Percentiles rank a stretch among this genome's conserved stretches.
Conservation (phyloP, 2,329 filamentous ascomycete genomes). For the Monosporascus sp. region DNA sequence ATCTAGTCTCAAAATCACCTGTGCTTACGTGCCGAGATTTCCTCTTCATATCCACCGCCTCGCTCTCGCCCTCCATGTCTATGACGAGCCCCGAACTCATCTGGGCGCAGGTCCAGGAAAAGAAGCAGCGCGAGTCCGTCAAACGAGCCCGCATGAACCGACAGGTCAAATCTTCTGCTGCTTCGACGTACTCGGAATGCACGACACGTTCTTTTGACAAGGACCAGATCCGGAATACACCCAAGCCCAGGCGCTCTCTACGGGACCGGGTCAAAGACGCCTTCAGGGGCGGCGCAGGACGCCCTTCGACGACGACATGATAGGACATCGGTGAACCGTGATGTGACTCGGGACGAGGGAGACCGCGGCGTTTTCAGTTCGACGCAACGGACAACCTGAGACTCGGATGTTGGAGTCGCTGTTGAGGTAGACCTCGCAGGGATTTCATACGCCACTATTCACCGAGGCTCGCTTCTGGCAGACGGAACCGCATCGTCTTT, state of each 20-base stretch:
- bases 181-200: constrained; percentile 16
- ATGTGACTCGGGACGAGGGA: too few relatives aligned
- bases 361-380: too few relatives aligned
- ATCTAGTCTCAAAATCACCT: neutral
- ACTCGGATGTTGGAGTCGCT: too few relatives aligned
- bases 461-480: too few relatives aligned
- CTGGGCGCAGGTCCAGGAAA: constrained; percentile 16
- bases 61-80: constrained; percentile 14
- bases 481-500: too few relatives aligned
- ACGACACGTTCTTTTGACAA: constrained; percentile 18
- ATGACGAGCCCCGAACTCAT: constrained; percentile 18
- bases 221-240: constrained; percentile 4
- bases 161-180: constrained; percentile 9
- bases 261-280: constrained; percentile 10
- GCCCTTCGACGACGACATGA: too few relatives aligned
- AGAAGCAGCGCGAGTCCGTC: constrained; percentile 8
- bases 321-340: too few relatives aligned
- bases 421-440: too few relatives aligned
- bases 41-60: constrained; percentile 7
- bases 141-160: neutral
- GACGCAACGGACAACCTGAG: too few relatives aligned
- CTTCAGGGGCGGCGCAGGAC: constrained; percentile 2
- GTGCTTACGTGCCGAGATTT: constrained; percentile 11
- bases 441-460: too few relatives aligned
- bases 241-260: constrained; percentile 12